Conservation (phyloP, 305 asterid species). For the Plantago coronopus region DNA sequence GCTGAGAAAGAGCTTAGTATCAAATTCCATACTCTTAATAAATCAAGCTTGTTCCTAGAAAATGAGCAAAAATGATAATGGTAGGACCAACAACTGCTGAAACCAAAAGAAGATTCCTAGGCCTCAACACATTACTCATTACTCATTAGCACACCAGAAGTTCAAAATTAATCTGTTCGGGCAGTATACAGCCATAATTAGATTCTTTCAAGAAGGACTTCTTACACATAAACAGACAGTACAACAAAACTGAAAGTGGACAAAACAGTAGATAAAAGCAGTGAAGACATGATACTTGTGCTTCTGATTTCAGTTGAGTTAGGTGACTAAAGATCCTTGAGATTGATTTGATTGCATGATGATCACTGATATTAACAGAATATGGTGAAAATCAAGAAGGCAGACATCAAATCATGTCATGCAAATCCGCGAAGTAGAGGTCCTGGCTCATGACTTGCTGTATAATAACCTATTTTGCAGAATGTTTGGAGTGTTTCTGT, state of each 20-base stretch:
- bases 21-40: not conserved
- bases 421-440: not conserved
- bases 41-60: not conserved
- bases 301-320: not conserved
- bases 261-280: not conserved
- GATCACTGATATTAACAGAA: not conserved
- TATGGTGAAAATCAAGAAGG: not conserved
- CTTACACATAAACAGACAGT: not conserved
- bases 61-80: not conserved
- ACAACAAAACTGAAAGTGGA: not conserved
- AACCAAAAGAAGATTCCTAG: not conserved
- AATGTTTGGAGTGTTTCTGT: not conserved
- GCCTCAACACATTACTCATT: too few species aligned
- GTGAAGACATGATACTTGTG: too few species aligned
- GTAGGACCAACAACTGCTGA: not conserved
- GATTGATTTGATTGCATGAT: not conserved
- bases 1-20: not conserved
- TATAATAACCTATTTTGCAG: not conserved
- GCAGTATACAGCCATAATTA: not conserved
- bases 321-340: not conserved
- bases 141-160: not conserved
- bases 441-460: not conserved
- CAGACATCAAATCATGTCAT: not conserved
- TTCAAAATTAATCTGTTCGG: not conserved
- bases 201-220: not conserved